Conservation (phyloP, 352 stramenopile species). For the Globisporangium okanoganense region DNA sequence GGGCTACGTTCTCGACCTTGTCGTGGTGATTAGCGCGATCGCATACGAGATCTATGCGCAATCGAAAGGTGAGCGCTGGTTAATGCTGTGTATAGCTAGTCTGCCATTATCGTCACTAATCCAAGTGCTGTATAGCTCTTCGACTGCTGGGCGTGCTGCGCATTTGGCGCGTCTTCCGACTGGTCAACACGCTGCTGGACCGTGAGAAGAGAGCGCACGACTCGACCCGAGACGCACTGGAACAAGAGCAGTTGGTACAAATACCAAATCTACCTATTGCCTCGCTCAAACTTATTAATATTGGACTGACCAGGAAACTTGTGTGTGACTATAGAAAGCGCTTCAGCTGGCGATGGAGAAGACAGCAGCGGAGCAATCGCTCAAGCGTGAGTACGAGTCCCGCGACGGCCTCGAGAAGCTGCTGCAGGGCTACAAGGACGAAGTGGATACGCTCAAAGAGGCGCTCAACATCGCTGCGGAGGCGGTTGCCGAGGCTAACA, state of each 20-base stretch:
- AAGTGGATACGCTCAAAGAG: constrained; percentile 70
- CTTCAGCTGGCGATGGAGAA: constrained; percentile 44
- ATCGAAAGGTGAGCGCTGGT: constrained; percentile 37
- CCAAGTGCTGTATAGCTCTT: constrained; percentile 23
- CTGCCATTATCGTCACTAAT: not conserved
- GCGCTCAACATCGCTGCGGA: constrained; percentile 65
- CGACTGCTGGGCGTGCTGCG: constrained; percentile 51
- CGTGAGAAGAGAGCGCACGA: constrained; percentile 41
- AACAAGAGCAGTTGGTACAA: constrained; percentile 42
- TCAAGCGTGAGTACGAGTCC: constrained; percentile 57
- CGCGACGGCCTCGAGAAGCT: constrained; percentile 42
- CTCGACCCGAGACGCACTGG: constrained; percentile 29
- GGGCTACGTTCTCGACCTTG: constrained; percentile 53
- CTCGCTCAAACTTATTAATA: too few species aligned
- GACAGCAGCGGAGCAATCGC: constrained; percentile 41
- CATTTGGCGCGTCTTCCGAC: constrained; percentile 54
- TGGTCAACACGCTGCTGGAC: constrained; percentile 48
- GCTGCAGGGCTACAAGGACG: constrained; percentile 67
- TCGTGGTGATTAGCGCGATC: constrained; percentile 28
- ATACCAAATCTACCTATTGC: too few species aligned
- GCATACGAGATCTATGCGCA: constrained; percentile 43
- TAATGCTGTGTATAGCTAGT: not conserved
- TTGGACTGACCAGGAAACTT: not conserved
- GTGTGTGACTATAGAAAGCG: constrained; percentile 27
- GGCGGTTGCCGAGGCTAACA: constrained; percentile 36